Conservation (phyloP, 2,329 filamentous ascomycete species). For the Fusarium brevicatenulatum region DNA sequence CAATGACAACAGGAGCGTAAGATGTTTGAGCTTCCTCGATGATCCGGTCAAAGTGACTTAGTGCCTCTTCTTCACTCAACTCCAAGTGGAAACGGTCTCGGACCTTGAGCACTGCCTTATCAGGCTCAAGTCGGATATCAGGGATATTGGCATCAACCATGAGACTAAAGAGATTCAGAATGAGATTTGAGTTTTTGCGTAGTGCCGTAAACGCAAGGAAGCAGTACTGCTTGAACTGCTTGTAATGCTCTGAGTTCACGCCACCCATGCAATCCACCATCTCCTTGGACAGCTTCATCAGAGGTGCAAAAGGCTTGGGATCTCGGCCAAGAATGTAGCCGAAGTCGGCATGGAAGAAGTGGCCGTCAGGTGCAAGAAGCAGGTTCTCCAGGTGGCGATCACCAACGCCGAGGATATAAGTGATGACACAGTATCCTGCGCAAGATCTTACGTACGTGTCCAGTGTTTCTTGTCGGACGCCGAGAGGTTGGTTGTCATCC, state of each 20-base stretch:
- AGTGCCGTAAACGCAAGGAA: slow-evolving; percentile 94
- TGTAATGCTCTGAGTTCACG: slow-evolving; percentile 80
- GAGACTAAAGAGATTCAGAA: slow-evolving; percentile 92
- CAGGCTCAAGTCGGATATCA: slow-evolving; percentile 90
- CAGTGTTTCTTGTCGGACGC: slow-evolving; percentile 90
- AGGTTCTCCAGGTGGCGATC: slow-evolving; percentile 97
- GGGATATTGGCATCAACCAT: slow-evolving; percentile 99
- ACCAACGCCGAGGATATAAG: slow-evolving; percentile 95
- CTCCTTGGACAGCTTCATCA: slow-evolving; percentile 96
- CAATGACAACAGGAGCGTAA: slow-evolving; percentile 92
- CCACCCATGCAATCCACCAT: slow-evolving; percentile 99
- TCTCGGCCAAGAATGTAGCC: slow-evolving; percentile 97
- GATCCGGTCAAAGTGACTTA: slow-evolving; percentile 85
- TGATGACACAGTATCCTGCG: slow-evolving; percentile 98
- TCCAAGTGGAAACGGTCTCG: slow-evolving; percentile 94
- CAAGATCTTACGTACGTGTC: slow-evolving; percentile 97
- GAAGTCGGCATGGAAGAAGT: slow-evolving; percentile 99
- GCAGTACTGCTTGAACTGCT: slow-evolving; percentile 93
- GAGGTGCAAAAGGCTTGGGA: slow-evolving; percentile 94
- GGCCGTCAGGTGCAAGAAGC: slow-evolving; percentile 85
- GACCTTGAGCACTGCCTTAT: slow-evolving; percentile 94
- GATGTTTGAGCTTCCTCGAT: slow-evolving; percentile 93
- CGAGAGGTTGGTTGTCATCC: slow-evolving; percentile 81
- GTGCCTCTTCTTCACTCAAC: slow-evolving; percentile 90
- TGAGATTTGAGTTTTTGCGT: slow-evolving; percentile 88